Evolutionary conservation across 768 basidiomycete genomes (phyloP), one percentile per base, ranked within the genome.

Genomic region (Termitomyces sp.): DNA sequence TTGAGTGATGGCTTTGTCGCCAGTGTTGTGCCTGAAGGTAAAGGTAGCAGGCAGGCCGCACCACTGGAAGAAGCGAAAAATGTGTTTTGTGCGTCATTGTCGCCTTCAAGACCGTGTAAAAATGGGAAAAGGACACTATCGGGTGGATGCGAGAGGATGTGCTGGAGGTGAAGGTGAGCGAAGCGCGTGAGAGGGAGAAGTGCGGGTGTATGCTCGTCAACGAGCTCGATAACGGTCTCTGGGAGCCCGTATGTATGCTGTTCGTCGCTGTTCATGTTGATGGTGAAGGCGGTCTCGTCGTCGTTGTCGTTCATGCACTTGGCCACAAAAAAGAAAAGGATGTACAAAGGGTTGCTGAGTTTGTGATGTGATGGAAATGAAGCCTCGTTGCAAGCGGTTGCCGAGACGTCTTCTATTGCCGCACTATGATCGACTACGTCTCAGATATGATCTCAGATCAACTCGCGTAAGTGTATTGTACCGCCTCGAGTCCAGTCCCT

Each of bases 91-190:
- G 87, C 86, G 15, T 83, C 74, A 69, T 93, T 92, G 61, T 87
- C 81, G 64, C 91, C 88, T 68, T 95, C 93, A 62, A 95, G 79
- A 48, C 93, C 91, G 68, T 95, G 94, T 15, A 94, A 76, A 75
- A 94, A 96, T 0, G 94, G 94, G 71, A 96, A 96, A 60, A 95
- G 83, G 66, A 88, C 81, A 45, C 81, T 79, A 75, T 96, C 94
- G 0, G 89, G 89, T 1, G 91, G 85, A 72, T 95, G 90, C 1
- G 84, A 74, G 60, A 83, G 79, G 63, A 85, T 76, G 65, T 91
- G 84, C n/a, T 77, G 71, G 67, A 84, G 79, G 59, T 89, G 87
- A 55, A 94, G 73, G 20, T 77, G 70, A 3, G 86, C 78, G 69
- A 92, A 92, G 60, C 83, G 73, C 25, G 67, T 14, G 1, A 79